These are phyloP conservation scores for Irpex lacteus DNA, from an alignment of 1,284 basidiomycete species.

Conservation along the genomic window DNA sequence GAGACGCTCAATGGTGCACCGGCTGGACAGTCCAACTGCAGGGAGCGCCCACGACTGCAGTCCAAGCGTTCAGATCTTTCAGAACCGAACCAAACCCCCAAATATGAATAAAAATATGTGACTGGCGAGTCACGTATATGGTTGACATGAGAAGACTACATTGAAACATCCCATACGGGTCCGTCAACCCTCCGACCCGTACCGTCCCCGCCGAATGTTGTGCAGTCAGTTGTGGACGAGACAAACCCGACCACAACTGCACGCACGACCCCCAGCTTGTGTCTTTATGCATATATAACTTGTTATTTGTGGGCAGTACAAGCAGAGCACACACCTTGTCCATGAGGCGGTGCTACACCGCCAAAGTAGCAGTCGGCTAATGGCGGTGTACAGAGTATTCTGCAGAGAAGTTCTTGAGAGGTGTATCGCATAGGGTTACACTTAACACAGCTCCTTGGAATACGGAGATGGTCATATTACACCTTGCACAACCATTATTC, in stretches of 20 bases:
- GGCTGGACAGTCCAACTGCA: no score
- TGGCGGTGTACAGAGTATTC: neutral
- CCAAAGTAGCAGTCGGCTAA: neutral
- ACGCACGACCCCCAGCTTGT: neutral
- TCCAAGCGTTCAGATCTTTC: no score
- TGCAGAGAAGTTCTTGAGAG: neutral
- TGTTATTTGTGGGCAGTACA: neutral
- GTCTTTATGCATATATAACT: neutral
- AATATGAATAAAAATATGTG: neutral
- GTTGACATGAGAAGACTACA: neutral
- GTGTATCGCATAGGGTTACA: neutral
- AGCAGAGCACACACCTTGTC: neutral
- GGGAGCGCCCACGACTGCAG: no score
- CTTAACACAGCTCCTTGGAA: neutral
- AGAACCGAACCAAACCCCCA: no score
- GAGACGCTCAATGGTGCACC: no score
- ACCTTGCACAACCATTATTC: neutral
- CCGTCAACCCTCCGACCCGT: neutral
- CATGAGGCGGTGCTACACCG: neutral
- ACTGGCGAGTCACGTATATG: neutral
- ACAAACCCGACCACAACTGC: neutral
- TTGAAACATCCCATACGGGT: neutral
- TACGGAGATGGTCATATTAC: neutral
- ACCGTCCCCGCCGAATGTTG: neutral
- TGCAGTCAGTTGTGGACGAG: neutral